Evolutionary conservation across 257 asterid species (phyloP), one percentile per base, ranked within the genome.

Genomic region (Nyctanthes arbortristis): DNA sequence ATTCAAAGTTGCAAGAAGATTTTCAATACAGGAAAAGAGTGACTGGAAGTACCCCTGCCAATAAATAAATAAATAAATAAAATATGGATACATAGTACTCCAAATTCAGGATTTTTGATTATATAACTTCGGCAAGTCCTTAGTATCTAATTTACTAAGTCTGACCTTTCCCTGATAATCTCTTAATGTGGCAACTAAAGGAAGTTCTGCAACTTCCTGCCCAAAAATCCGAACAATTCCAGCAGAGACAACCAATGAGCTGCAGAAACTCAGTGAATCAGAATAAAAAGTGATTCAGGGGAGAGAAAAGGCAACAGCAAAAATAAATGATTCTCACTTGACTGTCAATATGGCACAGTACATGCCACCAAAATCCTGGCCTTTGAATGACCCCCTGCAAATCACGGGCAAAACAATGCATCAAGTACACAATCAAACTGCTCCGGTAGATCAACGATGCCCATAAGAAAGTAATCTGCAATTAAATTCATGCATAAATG

Each of bases 321-420:
- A 37, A 43, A 10, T 34, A 32, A 63, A 30, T 29, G 52, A 36
- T 67, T 70, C 97, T 83, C 73, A 91, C 99, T 78, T 78, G 72
- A 91, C 92, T 68, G 74, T 86, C 75, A 91, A 29, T 57, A 87
- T 39, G 28, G 95, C 95, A 66, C 96, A 85, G 61, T 84, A 80
- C 89, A 93, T 89, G 81, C 96, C 96, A 68, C 87, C 84, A 75
- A 85, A 87, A 61, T 94, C 96, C 74, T 88, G 96, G 76, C 79
- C 95, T 72, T 77, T 85, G 67, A 81, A 75, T 59, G 65, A 68
- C 76, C 84, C 75, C 85, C 96, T 91, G 88, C 72, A 71, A 24
- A 70, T 61, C 75, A 70, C 24, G 62, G 64, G 28, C 62, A 73
- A 73, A 40, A 60, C 73, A 16, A 59, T 16, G 24, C 34, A 27